Base-by-base conservation (phyloP, 306 rosid genomes). In the Dalbergia cochinchinensis region DNA sequence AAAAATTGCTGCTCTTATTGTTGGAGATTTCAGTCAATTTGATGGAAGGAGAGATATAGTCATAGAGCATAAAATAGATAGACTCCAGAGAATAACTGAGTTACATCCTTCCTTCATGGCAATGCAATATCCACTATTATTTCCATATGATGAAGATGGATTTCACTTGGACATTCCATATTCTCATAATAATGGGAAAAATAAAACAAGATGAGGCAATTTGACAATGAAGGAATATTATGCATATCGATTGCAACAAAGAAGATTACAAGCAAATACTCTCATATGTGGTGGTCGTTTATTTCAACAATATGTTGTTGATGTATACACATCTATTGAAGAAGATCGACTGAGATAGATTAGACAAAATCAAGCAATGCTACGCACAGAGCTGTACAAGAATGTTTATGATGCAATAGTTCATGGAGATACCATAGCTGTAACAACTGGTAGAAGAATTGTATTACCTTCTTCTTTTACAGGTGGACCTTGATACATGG, bases 71-170 rank as follows among this genome's bases (percentile, higher is more conserved):
- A 51, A 33, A 33, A 33, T 1, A n/a, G 10, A 51, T 26, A 33
- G 76, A 0, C n/a, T 51, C 1, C 64, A 71, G 3, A 51, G 42
- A 10, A 10, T 71, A 0, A 7, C 7, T n/a, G 16, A 71, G 18
- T 33, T 34, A 4, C 62, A 71, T 48, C 76, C 64, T 4, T 4
- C 20, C 10, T 71, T n/a, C 3, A 34, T 71, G 64, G 64, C 48
- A 34, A 35, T 72, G 51, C 77, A 72, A 18, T 72, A 72, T 39
- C 77, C 77, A 3, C 7, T 72, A 26, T 16, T 72, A 18, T 72
- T 72, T 11, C 53, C 77, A 3, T 55, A 55, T 18, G 77, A 65
- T 1, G 53, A 72, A 9, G 77, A 72, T 55, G 77, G 65, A n/a
- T 55, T n/a, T 37, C 50, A 55, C 11, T 8, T n/a, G 13, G 35